Evolutionary conservation across 1,284 basidiomycete genomes (phyloP), one percentile per base, ranked within the genome.

Genomic region (Apiotrichum brassicae): DNA sequence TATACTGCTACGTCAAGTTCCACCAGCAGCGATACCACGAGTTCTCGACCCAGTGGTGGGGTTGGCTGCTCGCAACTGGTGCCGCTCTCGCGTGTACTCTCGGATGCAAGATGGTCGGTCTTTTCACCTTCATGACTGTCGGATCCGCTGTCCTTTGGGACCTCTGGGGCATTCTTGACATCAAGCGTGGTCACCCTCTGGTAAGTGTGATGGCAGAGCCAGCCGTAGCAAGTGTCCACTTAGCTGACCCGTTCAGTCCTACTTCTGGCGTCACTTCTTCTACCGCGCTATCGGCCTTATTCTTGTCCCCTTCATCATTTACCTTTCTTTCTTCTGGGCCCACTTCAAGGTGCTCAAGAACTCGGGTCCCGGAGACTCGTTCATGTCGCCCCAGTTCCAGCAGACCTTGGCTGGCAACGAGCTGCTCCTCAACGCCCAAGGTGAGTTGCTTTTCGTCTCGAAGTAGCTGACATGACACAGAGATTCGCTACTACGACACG

Each of bases 351-450:
- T 97, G 53, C 83, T 98, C 61, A 87, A 77, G n/a, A 80, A 84
- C 60, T 91, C 90, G 22, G 95, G 95, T 26, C 80, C 93, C 18
- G 95, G 95, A 12, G 95, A 98, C 68, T 78, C 80, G 14, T 99
- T 98, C 77, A 98, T 98, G 95, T 92, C 86, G 65, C 88, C 94
- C 12, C 84, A 85, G 8, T 99, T 99, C 82, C 95, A 99, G 74
- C 91, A 98, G 76, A 97, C 93, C 5, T 78, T 99, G 33, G 72
- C 78, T 23, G 93, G 92, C 30, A 98, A 97, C 65, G 91, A 97
- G 61, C 79, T 98, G 71, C 77, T 97, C 43, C 70, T 94, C 58
- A 86, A 87, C 63, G 85, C 89, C 53, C 85, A 92, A 77, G 92
- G 91, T 90, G 22, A 24, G 46, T 47, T 3, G 3, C 13, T 8